phyloP scores from a whole-genome alignment of 2,329 filamentous ascomycete genomes.

The Cladophialophora yegresii region DNA sequence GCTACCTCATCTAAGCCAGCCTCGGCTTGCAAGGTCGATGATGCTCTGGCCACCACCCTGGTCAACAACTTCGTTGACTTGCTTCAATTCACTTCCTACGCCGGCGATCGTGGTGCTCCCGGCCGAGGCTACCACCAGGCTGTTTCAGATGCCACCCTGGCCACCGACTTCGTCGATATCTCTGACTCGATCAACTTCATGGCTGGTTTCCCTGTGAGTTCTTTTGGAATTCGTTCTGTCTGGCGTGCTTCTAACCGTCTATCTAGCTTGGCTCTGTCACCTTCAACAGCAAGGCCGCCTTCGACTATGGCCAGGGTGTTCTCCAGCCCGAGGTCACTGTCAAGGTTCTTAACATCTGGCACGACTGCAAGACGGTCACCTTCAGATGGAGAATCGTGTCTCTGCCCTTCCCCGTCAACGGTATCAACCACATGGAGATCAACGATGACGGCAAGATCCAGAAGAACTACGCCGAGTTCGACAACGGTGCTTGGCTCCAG shows the following conservation, averaged over 20 bases:
- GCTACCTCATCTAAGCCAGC: slow-evolving; percentile 2
- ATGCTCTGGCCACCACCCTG: slow-evolving; percentile 28
- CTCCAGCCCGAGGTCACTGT: slow-evolving; percentile 27
- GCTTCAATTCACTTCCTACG: slow-evolving; percentile 33
- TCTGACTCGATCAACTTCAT: slow-evolving; percentile 38
- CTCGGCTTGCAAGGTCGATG: slow-evolving; percentile 25
- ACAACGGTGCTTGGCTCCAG: slow-evolving; percentile 36
- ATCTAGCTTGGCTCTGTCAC: slow-evolving; percentile 33
- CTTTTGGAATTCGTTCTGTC: background rate
- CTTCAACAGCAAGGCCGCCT: slow-evolving; percentile 32
- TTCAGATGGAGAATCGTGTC: slow-evolving; percentile 34
- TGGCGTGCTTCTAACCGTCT: slow-evolving; percentile 1
- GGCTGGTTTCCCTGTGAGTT: slow-evolving; percentile 37
- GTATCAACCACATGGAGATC: slow-evolving; percentile 35
- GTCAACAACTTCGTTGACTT: slow-evolving; percentile 31
- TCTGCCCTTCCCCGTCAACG: slow-evolving; percentile 26
- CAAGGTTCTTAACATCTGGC: slow-evolving; percentile 29
- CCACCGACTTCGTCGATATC: slow-evolving; percentile 33
- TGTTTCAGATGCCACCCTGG: slow-evolving; percentile 30
- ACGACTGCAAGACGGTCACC: slow-evolving; percentile 34
- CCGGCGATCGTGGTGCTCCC: slow-evolving; percentile 17
- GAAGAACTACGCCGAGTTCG: slow-evolving; percentile 36
- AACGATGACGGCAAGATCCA: slow-evolving; percentile 30
- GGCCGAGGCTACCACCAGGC: slow-evolving; percentile 30
- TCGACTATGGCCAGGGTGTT: slow-evolving; percentile 31